These are phyloP conservation scores for Metschnikowia colocasiae DNA, from an alignment of 805 yeast species.

Conservation along the genomic window DNA sequence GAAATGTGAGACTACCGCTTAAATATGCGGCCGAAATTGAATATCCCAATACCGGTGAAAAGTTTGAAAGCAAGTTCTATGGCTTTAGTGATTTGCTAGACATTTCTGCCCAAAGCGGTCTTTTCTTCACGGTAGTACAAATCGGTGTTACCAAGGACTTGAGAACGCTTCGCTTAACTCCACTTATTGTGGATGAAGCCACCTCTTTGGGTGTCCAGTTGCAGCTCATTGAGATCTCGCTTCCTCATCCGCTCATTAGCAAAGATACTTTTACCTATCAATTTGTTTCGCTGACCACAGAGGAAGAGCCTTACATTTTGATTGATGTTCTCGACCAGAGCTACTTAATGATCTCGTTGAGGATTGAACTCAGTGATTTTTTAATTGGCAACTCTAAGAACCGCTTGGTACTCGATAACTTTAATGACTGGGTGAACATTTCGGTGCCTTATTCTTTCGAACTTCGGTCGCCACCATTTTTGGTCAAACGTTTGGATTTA, in stretches of 20 bases:
- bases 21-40: slow-evolving; percentile 7
- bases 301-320: slow-evolving; percentile 34
- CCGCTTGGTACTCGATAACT: slow-evolving; percentile 26
- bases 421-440: slow-evolving; percentile 61
- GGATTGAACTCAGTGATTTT: slow-evolving; percentile 44
- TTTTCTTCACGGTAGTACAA: slow-evolving; percentile 14
- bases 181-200: slow-evolving; percentile 30
- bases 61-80: slow-evolving; percentile 11
- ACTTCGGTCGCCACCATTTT: slow-evolving; percentile 45
- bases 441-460: slow-evolving; percentile 62
- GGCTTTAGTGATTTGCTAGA: slow-evolving; percentile 16
- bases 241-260: slow-evolving; percentile 22
- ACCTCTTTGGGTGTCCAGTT: slow-evolving; percentile 31
- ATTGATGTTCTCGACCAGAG: slow-evolving; percentile 52
- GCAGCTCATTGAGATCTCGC: slow-evolving; percentile 30
- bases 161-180: slow-evolving; percentile 34
- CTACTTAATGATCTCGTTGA: slow-evolving; percentile 51
- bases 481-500: slow-evolving; percentile 45
- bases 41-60: slow-evolving; percentile 8
- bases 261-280: slow-evolving; percentile 12
- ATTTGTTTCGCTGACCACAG: slow-evolving; percentile 13
- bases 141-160: slow-evolving; percentile 31
- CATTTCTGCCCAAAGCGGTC: slow-evolving; percentile 14
- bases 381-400: slow-evolving; percentile 15
- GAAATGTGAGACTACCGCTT: slow-evolving; percentile 17